Evolutionary conservation across 2,329 filamentous ascomycete genomes (phyloP), one percentile per base, ranked within the genome.

Genomic region (Colletotrichum paranaense): DNA sequence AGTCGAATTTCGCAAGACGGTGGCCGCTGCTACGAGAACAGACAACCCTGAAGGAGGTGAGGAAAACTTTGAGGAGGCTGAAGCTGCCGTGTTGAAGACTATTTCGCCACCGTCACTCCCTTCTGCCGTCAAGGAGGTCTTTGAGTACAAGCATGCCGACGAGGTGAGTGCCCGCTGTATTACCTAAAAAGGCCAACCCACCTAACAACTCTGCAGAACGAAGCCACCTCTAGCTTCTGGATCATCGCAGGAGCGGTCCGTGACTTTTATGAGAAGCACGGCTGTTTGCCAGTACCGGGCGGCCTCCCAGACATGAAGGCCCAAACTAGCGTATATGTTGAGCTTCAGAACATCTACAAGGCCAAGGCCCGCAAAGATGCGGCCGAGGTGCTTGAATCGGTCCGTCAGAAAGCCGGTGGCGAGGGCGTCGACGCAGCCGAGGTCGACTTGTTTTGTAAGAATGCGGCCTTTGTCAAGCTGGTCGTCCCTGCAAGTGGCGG

Each of bases 301-400:
- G 92, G 93, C 3, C 86, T 99, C 1, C 97, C 97, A 1, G 97
- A 99, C 81, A 99, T 99, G 97, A 99, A 99, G 85, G 95, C 97
- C 3, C 91, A 96, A 80, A 98, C 95, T 4, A 91, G 88, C 68
- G 93, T 97, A 75, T 99, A 99, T 84, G 93, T 99, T 76, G 88
- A 92, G 78, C 88, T 99, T 14, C 97, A 98, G 81, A 96, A 94
- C 78, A 91, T 98, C 73, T 99, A 98, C 89, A 98, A 97, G 83
- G 84, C 87, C 26, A 97, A 98, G 82, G 95, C 97, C 56, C 91
- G 93, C 42, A 86, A 89, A 78, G 97, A 99, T 78, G 86, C 92
- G 16, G 89, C 90, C 35, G 93, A 97, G 81, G 93, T 98, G 2
- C 84, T 95, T 3, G 84, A 87, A 14, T 90, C 84, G 14, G 92